These are phyloP conservation scores for Setomelanomma holmii DNA, from an alignment of 2,329 filamentous ascomycete species.

Conservation along the genomic window DNA sequence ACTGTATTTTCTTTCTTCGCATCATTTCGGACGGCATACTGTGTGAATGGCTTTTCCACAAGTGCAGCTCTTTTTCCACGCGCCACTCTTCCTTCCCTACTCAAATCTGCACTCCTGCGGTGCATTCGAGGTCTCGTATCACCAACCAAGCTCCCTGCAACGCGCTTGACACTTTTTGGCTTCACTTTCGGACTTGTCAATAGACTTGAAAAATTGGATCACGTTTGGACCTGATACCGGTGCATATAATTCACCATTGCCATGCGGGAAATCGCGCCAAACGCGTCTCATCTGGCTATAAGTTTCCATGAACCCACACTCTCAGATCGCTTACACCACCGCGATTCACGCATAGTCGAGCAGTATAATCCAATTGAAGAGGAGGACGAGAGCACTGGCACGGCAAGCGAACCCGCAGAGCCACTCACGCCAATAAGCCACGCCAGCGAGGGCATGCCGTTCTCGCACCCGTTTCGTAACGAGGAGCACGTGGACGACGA, in stretches of 20 bases:
- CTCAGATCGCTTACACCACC: conserved; percentile 28
- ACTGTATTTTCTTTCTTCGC: background rate
- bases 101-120: conserved; percentile 24
- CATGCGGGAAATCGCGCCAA: conserved; percentile 34
- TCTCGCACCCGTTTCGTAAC: conserved; percentile 38
- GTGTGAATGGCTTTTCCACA: conserved; percentile 46
- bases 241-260: background rate
- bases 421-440: conserved; percentile 50
- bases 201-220: background rate
- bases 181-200: background rate
- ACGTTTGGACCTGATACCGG: background rate
- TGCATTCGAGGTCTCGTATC: conserved; percentile 35
- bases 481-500: conserved; percentile 32
- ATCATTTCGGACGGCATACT: conserved; percentile 4
- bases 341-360: conserved; percentile 37
- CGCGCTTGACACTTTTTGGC: conserved; percentile 32
- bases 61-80: conserved; percentile 22
- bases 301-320: conserved; percentile 28
- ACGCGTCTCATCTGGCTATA: conserved; percentile 25
- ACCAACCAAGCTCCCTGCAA: conserved; percentile 45
- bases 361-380: conserved; percentile 43
- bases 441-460: conserved; percentile 37
- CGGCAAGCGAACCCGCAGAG: conserved; percentile 48
- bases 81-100: conserved; percentile 27
- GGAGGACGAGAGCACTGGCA: conserved; percentile 49